phyloP scores from a whole-genome alignment of 805 yeast species.

The Blastobotrys mokoenaii region DNA sequence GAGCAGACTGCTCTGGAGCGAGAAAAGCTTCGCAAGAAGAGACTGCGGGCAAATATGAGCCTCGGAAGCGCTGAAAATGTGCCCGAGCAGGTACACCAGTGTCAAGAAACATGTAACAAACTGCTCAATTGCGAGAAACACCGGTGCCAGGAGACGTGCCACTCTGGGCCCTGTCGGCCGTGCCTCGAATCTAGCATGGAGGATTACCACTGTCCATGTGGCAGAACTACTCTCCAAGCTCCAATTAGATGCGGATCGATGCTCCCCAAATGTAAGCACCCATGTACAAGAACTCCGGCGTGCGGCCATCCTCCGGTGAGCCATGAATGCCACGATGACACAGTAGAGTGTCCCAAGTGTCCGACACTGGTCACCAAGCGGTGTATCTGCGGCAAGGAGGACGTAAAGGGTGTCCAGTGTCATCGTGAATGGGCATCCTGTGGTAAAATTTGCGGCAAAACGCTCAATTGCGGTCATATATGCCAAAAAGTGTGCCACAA shows the following conservation, averaged over 20 bases:
- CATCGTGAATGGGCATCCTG: conserved; percentile 64
- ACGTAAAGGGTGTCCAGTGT: conserved; percentile 58
- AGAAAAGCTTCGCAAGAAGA: conserved; percentile 42
- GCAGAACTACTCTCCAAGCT: conserved; percentile 65
- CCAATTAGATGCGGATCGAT: conserved; percentile 80
- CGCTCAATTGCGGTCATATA: conserved; percentile 42
- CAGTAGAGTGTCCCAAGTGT: conserved; percentile 65
- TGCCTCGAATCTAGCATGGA: conserved; percentile 76
- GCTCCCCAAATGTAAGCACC: conserved; percentile 55
- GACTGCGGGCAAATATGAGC: conserved; percentile 37
- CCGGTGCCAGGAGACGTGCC: conserved; percentile 62
- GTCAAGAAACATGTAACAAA: conserved; percentile 58
- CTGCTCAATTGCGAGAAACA: conserved; percentile 60
- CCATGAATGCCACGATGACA: conserved; percentile 70
- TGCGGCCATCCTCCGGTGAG: conserved; percentile 67
- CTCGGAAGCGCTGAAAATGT: conserved; percentile 39
- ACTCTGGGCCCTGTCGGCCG: conserved; percentile 70
- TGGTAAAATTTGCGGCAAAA: conserved; percentile 50
- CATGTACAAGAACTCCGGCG: conserved; percentile 44
- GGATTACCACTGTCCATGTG: conserved; percentile 74
- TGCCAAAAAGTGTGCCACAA: conserved; percentile 52
- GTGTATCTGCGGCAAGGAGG: conserved; percentile 55
- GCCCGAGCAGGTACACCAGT: conserved; percentile 67
- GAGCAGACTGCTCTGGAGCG: conserved; percentile 53
- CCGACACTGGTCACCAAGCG: conserved; percentile 47